Conservation (phyloP, 371 early-diverging fungal genomes). For the Mortierella sp. region DNA sequence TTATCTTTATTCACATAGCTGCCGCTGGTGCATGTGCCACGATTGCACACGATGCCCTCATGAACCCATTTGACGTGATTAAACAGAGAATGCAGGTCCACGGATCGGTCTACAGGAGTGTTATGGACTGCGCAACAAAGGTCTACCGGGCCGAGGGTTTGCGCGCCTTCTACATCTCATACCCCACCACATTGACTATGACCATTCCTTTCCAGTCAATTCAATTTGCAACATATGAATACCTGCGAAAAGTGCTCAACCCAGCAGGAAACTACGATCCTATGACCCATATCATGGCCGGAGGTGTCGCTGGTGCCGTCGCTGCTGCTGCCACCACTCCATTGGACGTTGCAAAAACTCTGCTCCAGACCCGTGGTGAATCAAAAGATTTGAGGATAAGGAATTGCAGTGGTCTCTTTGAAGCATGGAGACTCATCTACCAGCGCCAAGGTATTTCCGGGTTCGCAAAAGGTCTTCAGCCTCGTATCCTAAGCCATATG, state of each 20-base stretch:
- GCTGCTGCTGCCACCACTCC: constrained; percentile 94
- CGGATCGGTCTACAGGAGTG: constrained; percentile 70
- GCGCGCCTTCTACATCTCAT: constrained; percentile 90
- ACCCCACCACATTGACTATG: constrained; percentile 93
- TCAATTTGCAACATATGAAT: constrained; percentile 93
- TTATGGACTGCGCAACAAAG: constrained; percentile 74
- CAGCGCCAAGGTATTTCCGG: constrained; percentile 81
- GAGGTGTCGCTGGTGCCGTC: constrained; percentile 91
- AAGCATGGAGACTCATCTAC: constrained; percentile 83
- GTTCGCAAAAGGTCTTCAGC: constrained; percentile 87
- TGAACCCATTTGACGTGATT: constrained; percentile 97
- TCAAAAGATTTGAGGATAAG: constrained; percentile 80
- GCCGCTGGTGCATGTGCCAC: constrained; percentile 95
- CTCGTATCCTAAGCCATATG: constrained; percentile 90
- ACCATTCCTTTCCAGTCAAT: constrained; percentile 93
- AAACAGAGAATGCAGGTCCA: constrained; percentile 96
- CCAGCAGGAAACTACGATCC: constrained; percentile 88
- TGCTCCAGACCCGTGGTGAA: constrained; percentile 93
- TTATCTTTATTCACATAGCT: constrained; percentile 53
- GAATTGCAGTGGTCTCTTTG: constrained; percentile 75
- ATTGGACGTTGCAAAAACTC: constrained; percentile 93
- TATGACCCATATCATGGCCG: constrained; percentile 86
- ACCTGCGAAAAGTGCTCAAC: constrained; percentile 80
- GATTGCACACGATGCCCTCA: constrained; percentile 87
- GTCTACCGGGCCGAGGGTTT: constrained; percentile 84